phyloP scores from a whole-genome alignment of 192 early-diverging fungal species.

The Phycomyces nitens region DNA sequence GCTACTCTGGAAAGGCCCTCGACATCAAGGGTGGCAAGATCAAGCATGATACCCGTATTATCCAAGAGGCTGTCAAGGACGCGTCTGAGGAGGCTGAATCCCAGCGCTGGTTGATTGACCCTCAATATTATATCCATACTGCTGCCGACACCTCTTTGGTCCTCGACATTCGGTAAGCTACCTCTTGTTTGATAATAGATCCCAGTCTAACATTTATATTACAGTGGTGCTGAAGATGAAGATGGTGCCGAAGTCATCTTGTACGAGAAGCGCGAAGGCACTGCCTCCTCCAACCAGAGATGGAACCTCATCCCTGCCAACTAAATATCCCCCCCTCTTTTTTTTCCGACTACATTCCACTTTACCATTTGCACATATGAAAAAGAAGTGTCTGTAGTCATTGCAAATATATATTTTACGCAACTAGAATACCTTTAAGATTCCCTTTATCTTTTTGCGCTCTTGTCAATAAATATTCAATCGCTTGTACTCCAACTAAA shows the following conservation, averaged over 20 bases:
- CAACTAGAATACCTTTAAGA: too few relatives aligned
- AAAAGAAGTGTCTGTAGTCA: too few relatives aligned
- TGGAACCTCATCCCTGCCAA: constrained; percentile 21
- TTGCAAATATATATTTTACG: too few relatives aligned
- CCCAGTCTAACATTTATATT: too few relatives aligned
- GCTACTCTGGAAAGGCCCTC: constrained; percentile 23
- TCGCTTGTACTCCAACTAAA: too few relatives aligned
- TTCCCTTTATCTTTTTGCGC: too few relatives aligned
- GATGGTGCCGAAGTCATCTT: constrained; percentile 21
- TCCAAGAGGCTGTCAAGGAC: constrained; percentile 20
- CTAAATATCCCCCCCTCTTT: background rate
- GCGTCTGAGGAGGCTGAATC: background rate
- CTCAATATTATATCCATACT: constrained; percentile 21
- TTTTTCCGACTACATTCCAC: background rate
- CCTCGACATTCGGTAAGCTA: constrained; percentile 16
- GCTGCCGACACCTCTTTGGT: constrained; percentile 17
- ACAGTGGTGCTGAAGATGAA: constrained; percentile 16
- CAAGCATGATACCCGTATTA: constrained; percentile 10
- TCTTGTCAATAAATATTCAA: too few relatives aligned
- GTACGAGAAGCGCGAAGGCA: constrained; percentile 21
- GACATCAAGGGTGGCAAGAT: constrained; percentile 22
- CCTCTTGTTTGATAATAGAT: background rate
- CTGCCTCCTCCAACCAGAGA: constrained; percentile 20
- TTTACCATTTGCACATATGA: constrained; percentile 1
- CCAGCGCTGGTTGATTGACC: constrained; percentile 18